A percentile compares a stretch with the other conserved stretches of the same genome.
Conservation (phyloP, 495 filamentous ascomycete genomes). For the Viridothelium virens region DNA sequence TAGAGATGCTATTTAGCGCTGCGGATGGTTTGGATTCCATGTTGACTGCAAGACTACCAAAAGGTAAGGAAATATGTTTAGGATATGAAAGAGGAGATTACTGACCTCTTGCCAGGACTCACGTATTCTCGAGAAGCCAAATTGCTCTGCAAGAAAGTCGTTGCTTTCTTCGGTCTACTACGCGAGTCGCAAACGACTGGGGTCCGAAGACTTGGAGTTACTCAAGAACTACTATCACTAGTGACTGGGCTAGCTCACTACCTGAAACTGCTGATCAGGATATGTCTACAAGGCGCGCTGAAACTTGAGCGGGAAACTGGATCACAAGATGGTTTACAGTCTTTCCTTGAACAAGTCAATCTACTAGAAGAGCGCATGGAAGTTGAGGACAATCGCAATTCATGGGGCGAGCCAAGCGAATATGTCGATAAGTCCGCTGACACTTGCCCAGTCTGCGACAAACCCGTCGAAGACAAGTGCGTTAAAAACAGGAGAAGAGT, state of each 20-base stretch:
- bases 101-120: slow-evolving; percentile 45
- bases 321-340: slow-evolving; percentile 62
- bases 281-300: slow-evolving; percentile 87
- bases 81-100: slow-evolving; percentile 16
- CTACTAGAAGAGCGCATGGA: slow-evolving; percentile 35
- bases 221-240: slow-evolving; percentile 87
- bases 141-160: slow-evolving; percentile 97
- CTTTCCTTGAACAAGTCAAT: slow-evolving; percentile 70
- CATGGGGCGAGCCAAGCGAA: slow-evolving; percentile 59
- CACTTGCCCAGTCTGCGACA: slow-evolving; percentile 69
- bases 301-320: slow-evolving; percentile 80
- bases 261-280: slow-evolving; percentile 93
- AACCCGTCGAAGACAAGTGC: slow-evolving; percentile 92
- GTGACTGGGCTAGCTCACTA: slow-evolving; percentile 98
- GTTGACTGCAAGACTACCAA: slow-evolving; percentile 61
- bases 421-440: slow-evolving; percentile 67
- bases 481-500: slow-evolving; percentile 59
- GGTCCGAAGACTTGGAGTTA: slow-evolving; percentile 82
- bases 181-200: slow-evolving; percentile 90
- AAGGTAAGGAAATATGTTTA: slow-evolving; percentile 45
- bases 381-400: slow-evolving; percentile 55
- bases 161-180: slow-evolving; percentile 90
- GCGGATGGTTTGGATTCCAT: slow-evolving; percentile 74
- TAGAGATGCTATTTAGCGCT: slow-evolving; percentile 84
- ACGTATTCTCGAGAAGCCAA: slow-evolving; percentile 93